These are phyloP conservation scores for Colletotrichum nymphaeae DNA, from an alignment of 2,329 filamentous ascomycete species.

Conservation along the genomic window DNA sequence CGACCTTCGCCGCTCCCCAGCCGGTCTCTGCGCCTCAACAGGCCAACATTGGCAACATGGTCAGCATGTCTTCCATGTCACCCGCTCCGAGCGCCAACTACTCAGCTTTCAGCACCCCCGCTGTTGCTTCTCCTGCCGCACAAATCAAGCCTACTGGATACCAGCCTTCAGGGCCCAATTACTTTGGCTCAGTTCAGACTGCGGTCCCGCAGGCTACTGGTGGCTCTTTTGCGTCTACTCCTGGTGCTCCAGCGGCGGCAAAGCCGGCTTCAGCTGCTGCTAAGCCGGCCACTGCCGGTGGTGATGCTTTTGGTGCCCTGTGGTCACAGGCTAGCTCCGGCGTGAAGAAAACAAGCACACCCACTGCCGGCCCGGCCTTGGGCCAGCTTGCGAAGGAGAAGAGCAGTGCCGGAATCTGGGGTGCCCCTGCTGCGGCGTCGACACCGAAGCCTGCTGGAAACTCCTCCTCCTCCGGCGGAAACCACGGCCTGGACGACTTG, in stretches of 20 bases:
- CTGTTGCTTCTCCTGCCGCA: constrained; percentile 50
- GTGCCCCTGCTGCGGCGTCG: constrained; percentile 67
- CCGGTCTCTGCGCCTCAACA: constrained; percentile 87
- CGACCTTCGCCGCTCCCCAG: constrained; percentile 83
- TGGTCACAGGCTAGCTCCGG: constrained; percentile 82
- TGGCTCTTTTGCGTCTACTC: constrained; percentile 39
- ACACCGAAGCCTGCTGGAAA: constrained; percentile 42
- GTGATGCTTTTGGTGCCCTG: constrained; percentile 90
- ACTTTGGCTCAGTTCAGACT: constrained; percentile 85
- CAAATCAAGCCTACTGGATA: constrained; percentile 72
- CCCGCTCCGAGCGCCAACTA: constrained; percentile 74
- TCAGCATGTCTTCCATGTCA: constrained; percentile 83
- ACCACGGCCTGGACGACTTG: constrained; percentile 58
- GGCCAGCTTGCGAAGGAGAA: constrained; percentile 98
- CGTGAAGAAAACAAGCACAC: constrained; percentile 77
- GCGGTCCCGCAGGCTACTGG: constrained; percentile 41
- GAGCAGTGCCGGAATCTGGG: constrained; percentile 94
- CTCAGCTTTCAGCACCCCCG: constrained; percentile 69
- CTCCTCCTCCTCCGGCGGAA: constrained; percentile 26
- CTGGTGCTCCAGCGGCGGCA: constrained; percentile 54
- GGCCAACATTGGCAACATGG: constrained; percentile 82
- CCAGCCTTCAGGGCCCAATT: constrained; percentile 88
- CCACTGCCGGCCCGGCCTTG: constrained; percentile 79
- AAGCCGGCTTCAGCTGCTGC: constrained; percentile 60
- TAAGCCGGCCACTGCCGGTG: constrained; percentile 70